Base-by-base conservation (phyloP, 441 rosid genomes). In the Erysimum pusillum region DNA sequence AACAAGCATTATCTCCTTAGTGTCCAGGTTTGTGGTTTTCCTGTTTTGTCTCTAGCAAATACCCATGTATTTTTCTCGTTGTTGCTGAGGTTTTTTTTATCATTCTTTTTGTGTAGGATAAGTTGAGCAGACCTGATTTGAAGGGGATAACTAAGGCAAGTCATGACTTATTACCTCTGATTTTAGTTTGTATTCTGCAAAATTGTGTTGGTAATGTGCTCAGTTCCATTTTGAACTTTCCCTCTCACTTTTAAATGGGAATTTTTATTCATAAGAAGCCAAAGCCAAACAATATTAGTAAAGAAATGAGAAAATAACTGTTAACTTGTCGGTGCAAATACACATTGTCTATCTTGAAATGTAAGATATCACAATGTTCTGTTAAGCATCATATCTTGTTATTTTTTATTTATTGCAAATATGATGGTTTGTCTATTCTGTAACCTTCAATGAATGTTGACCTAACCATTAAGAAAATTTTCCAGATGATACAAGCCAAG, bases 1-100 rank as follows among this genome's bases (percentile, higher is more conserved):
- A 93, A 95, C 87, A 90, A 85, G 71, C 86, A 89, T 5, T 93
- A 90, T 84, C 98, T 95, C 34, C 92, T 90, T 51, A 76, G 83
- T 69, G 90, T 92, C n/a, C 95, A 91, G 96, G 97, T 91, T 44
- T 66, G 61, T 62, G 9, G 6, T 34, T 22, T 80, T 35, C 9
- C 2, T 49, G 7, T 42, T 46, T 34, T 28, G 25, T 25, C 4
- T 36, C 46, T 63, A 52, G 62, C n/a, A 54, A 54, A 41, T 42
- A 42, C 9, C 15, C 22, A 39, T 56, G 0, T 51, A 32, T 18
- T 5, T 57, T 25, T 39, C 9, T 39, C 9, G 63, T 48, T 31
- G 42, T 2, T 54, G 53, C 15, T 42, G 34, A 18, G 56, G 69
- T 63, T 69, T 68, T 45, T 35, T 57, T 46, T n/a, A 12, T 58